phyloP scores from a whole-genome alignment of 208 protist species.

The Giardia muris region DNA sequence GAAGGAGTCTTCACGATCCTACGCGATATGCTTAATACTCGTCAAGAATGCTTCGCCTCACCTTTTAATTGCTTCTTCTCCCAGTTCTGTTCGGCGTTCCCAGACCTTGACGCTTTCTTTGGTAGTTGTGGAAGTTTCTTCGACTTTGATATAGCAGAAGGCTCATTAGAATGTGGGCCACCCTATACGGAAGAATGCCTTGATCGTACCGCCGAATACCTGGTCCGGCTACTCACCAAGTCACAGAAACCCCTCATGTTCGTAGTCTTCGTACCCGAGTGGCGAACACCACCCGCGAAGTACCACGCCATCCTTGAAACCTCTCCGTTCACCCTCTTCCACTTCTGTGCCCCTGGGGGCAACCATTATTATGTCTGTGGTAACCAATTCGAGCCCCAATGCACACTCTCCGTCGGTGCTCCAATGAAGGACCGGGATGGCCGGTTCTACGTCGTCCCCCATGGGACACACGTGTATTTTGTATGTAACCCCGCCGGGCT shows the following conservation, averaged over 20 bases:
- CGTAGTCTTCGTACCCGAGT: conserved; percentile 37
- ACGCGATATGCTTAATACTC: conserved; percentile 46
- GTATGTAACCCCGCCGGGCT: conserved; percentile 16
- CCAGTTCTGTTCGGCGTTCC: conserved; percentile 58
- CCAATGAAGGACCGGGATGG: background rate
- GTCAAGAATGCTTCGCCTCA: conserved; percentile 61
- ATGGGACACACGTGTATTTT: conserved; percentile 30
- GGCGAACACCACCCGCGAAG: background rate
- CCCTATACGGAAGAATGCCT: conserved; percentile 60
- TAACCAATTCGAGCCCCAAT: conserved; percentile 3
- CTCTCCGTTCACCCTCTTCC: background rate
- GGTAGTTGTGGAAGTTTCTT: conserved; percentile 62
- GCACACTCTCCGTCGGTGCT: background rate
- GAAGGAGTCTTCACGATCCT: conserved; percentile 48
- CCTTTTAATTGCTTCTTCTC: conserved; percentile 59
- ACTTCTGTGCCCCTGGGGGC: conserved; percentile 18
- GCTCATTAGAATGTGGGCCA: conserved; percentile 59
- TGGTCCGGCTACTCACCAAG: background rate
- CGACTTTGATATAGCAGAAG: conserved; percentile 50
- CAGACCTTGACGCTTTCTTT: conserved; percentile 59
- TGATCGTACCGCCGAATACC: conserved; percentile 43
- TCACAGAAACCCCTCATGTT: conserved; percentile 18
- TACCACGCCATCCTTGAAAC: background rate
- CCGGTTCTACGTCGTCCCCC: conserved; percentile 7
- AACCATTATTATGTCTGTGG: conserved; percentile 30